Evolutionary conservation across 2,329 filamentous ascomycete genomes (phyloP).

Genomic region (Colletotrichum destructivum): DNA sequence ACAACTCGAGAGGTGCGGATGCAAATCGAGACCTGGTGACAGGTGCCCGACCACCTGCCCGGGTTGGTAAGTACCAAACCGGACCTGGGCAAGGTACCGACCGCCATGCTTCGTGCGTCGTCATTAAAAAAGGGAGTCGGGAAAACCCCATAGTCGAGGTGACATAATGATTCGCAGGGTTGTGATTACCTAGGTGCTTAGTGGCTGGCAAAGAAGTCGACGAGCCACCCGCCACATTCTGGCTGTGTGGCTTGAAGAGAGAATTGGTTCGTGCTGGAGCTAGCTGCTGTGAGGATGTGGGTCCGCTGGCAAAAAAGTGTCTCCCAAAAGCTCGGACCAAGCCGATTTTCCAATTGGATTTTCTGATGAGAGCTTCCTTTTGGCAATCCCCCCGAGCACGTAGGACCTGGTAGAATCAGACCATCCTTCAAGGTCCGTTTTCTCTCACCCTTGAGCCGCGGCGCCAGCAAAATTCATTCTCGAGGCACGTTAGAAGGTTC

Average conservation of each 20-base stretch:
- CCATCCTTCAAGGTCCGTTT: background rate
- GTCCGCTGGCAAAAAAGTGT: background rate
- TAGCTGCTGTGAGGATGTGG: background rate
- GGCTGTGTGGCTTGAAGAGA: no score
- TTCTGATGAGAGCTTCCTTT: conserved; percentile 14
- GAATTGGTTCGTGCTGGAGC: background rate
- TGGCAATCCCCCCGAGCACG: background rate
- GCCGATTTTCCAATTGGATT: conserved; percentile 27
- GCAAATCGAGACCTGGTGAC: conserved; percentile 9
- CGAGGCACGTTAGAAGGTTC: background rate
- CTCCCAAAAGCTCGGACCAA: conserved; percentile 37
- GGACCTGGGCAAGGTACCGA: conserved; percentile 9
- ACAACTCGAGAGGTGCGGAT: background rate
- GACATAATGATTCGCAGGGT: background rate
- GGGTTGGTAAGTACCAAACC: no score
- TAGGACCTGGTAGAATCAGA: conserved; percentile 10
- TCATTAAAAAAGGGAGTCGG: background rate
- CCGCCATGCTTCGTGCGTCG: background rate
- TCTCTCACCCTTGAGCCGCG: no score
- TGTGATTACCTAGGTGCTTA: background rate
- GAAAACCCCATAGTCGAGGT: background rate
- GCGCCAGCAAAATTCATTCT: background rate
- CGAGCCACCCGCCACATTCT: background rate
- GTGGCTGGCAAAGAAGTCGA: background rate
- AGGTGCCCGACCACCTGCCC: conserved; percentile 5